Conservation (phyloP, 441 rosid species). For the Populus hybrid region DNA sequence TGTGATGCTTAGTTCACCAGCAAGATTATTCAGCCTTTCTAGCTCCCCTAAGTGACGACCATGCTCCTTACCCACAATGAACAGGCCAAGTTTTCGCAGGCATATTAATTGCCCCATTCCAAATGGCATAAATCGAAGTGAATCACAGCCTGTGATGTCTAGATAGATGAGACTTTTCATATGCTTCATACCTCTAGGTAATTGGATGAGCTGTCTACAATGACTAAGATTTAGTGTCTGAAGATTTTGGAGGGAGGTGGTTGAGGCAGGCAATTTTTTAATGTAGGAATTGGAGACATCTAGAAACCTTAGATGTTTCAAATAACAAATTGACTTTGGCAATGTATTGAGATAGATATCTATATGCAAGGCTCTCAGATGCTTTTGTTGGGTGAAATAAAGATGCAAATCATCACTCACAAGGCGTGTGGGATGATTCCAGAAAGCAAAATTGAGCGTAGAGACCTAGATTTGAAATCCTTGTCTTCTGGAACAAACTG, state of each 20-base stretch:
- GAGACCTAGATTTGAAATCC: neutral
- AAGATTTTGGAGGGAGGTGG: constrained; percentile 9
- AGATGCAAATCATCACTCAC: neutral
- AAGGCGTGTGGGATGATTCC: neutral
- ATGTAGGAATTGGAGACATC: neutral
- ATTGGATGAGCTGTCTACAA: neutral
- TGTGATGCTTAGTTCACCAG: no score
- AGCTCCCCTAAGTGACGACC: no score
- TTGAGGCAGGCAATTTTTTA: neutral
- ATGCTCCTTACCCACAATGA: no score
- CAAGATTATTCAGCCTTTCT: no score
- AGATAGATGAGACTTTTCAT: constrained; percentile 2
- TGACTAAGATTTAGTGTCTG: neutral
- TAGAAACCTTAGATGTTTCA: constrained; percentile 5
- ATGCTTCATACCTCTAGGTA: constrained; percentile 12
- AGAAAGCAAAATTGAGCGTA: neutral
- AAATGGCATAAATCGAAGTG: constrained; percentile 1
- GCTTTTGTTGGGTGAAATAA: neutral
- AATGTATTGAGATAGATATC: neutral
- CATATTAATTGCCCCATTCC: neutral
- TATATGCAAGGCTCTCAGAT: neutral
- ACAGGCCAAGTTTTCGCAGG: no score
- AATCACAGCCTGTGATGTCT: neutral
- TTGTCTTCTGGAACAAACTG: neutral
- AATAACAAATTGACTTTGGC: neutral